Base-by-base conservation (phyloP, 2,329 filamentous ascomycete species). In the Scorias spongiosa region DNA sequence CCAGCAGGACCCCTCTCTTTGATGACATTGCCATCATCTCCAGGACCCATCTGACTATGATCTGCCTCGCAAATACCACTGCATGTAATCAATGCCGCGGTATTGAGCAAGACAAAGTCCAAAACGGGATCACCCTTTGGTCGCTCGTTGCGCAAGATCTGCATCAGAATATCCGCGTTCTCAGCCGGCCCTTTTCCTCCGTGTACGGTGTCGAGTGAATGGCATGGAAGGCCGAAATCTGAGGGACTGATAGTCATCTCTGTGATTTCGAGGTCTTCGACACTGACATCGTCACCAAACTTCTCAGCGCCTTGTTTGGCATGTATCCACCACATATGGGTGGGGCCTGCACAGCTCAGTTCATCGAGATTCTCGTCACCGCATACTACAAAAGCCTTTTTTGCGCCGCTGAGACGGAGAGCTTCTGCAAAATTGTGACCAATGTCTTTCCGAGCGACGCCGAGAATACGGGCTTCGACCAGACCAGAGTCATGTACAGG, bases 301-400 rank as follows among this genome's bases (percentile, higher is more conserved):
- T 57, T 50, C 12, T 59, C 52, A 9, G 56, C 45, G 2, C 42
- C 44, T 40, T 43, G 15, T 39, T 15, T 20, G 9, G 56, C 50
- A 37, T 55, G 70, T 61, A 57, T 51, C 41, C 54, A 78, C 91
- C 91, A 98, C 72, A 88, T 94, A 56, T 84, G 79, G 2, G 88
- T 93, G 30, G 72, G 72, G 0, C 91, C 89, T 1, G 89, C 91
- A 54, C 89, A 95, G 54, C 84, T 91, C 48, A 98, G 77, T 67
- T 98, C 91, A 60, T 98, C 91, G 28, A 98, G 76, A 54, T 96
- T 86, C 66, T 96, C 93, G 51, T 84, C 81, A 38, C 91, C 91
- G 58, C 89, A 98, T 14, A 96, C 84, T 17, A 98, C 76, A 63
- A 98, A 68, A 2, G 84, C 88, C 63, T 95, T 96, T 49, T 70